Conservation (phyloP, 768 basidiomycete species). For the Lactarius deliciosus region DNA sequence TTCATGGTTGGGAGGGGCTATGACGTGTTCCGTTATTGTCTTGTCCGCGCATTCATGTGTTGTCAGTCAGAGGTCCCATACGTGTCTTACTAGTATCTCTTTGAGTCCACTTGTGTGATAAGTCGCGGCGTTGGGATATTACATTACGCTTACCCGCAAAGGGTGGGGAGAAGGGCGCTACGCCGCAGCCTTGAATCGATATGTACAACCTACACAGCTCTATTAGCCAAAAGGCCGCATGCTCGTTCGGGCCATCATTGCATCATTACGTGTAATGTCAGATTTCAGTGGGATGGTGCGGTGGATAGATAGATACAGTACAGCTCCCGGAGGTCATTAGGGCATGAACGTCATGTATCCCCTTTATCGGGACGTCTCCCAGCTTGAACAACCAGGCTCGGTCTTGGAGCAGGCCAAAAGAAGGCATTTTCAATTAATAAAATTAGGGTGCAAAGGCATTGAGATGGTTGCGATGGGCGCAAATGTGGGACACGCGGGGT, state of each 20-base stretch:
- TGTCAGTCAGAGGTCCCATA: constrained; percentile 11
- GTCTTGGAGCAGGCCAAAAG: neutral
- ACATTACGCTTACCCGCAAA: neutral
- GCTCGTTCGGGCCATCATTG: neutral
- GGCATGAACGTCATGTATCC: neutral
- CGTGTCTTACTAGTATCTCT: constrained; percentile 1
- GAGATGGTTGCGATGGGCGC: no score
- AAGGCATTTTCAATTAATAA: neutral
- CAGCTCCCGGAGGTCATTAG: neutral
- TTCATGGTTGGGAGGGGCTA: constrained; percentile 13
- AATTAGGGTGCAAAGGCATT: neutral
- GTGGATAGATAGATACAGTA: neutral
- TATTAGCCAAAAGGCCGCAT: constrained; percentile 17
- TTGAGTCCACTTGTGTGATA: constrained; percentile 6
- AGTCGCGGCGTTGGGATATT: neutral
- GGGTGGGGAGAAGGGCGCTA: no score
- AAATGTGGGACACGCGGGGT: neutral
- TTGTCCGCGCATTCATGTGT: constrained; percentile 9
- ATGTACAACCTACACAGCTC: neutral
- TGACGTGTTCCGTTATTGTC: constrained; percentile 12
- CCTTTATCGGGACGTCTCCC: neutral
- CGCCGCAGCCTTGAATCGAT: constrained; percentile 1
- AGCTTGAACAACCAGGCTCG: neutral
- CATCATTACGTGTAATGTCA: neutral
- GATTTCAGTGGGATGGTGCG: neutral